Conservation (phyloP, 768 basidiomycete species). For the Suillus tomentosus region DNA sequence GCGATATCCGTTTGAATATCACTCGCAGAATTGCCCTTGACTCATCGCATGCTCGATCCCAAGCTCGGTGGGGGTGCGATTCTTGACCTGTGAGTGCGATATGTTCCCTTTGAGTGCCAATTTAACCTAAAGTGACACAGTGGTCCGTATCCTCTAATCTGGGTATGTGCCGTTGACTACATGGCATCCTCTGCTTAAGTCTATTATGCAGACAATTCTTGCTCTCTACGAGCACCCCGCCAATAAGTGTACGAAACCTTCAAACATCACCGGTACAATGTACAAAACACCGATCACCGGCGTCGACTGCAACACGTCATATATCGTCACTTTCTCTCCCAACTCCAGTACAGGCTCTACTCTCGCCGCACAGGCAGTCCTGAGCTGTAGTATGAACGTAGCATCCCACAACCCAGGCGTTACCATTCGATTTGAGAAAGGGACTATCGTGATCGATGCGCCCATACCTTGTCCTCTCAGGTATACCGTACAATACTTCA, state of each 20-base stretch:
- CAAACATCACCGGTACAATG: conserved; percentile 41
- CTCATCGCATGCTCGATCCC: conserved; percentile 52
- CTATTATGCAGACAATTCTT: conserved; percentile 46
- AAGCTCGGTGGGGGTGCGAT: conserved; percentile 53
- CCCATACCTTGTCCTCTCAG: conserved; percentile 37
- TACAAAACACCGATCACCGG: conserved; percentile 44
- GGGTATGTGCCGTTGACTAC: conserved; percentile 29
- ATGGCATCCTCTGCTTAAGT: conserved; percentile 8
- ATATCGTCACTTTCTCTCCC: conserved; percentile 41
- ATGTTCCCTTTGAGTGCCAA: conserved; percentile 13
- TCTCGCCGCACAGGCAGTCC: conserved; percentile 42
- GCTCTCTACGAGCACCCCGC: conserved; percentile 48
- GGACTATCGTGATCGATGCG: conserved; percentile 41
- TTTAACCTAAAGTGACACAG: conserved; percentile 20
- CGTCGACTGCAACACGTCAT: conserved; percentile 47
- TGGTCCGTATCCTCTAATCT: conserved; percentile 49
- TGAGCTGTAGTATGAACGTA: conserved; percentile 41
- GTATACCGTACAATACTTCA: conserved; percentile 37
- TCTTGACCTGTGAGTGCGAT: conserved; percentile 45
- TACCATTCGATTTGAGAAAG: conserved; percentile 45
- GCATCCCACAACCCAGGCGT: conserved; percentile 31
- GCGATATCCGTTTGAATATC: not conserved
- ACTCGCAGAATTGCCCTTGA: conserved; percentile 39
- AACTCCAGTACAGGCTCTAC: conserved; percentile 25
- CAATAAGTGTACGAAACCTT: conserved; percentile 44